Percentiles rank a stretch among this genome's conserved stretches.
Conservation (phyloP, 169 alveolate genomes). For the Babesia bovis region DNA sequence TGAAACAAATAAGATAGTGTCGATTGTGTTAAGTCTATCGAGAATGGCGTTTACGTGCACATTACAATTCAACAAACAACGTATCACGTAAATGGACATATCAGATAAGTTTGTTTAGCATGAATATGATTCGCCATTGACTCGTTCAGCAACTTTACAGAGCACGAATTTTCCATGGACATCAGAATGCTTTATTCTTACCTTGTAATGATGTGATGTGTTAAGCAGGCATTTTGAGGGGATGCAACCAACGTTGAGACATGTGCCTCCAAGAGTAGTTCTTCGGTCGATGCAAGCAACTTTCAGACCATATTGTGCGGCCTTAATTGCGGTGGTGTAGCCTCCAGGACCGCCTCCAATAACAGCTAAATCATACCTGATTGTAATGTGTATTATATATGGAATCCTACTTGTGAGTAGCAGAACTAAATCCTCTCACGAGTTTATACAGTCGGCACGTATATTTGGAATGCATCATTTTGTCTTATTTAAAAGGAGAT, state of each 20-base stretch:
- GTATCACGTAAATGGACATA: no score
- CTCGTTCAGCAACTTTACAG: no score
- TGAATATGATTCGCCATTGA: no score
- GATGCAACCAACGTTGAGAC: conserved; percentile 98
- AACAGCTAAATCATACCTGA: conserved; percentile 85
- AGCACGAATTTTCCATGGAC: no score
- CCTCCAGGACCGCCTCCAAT: conserved; percentile 95
- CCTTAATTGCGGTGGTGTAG: conserved; percentile 94
- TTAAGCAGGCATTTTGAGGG: conserved; percentile 94
- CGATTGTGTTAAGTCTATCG: no score
- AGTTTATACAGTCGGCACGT: background rate
- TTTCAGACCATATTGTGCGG: conserved; percentile 94
- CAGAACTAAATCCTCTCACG: conserved; percentile 32
- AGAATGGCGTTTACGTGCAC: background rate
- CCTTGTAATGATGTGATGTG: conserved; percentile 89
- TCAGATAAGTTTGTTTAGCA: no score
- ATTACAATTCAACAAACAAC: no score
- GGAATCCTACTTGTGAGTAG: conserved; percentile 25
- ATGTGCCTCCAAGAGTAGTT: conserved; percentile 97
- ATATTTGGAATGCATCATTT: background rate
- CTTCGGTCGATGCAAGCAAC: conserved; percentile 94
- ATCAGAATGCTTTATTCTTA: no score
- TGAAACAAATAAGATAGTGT: background rate
- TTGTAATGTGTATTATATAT: background rate
- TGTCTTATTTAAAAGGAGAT: background rate